These are phyloP conservation scores for Tolypocladium sp. DNA, from an alignment of 2,329 filamentous ascomycete species.

Conservation along the genomic window DNA sequence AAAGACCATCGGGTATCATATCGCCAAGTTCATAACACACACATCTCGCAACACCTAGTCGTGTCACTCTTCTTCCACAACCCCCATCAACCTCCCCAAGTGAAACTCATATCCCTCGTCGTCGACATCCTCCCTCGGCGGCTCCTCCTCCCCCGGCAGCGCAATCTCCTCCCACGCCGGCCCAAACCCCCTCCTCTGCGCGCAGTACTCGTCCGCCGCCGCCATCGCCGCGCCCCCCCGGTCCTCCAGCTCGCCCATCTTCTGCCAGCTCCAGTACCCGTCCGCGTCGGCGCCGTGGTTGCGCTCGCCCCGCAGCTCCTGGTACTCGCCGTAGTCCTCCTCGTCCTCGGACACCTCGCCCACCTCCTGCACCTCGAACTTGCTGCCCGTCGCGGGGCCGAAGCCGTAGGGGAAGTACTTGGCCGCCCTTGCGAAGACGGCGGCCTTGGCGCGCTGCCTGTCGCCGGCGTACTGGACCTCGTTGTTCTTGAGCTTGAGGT, in stretches of 20 bases:
- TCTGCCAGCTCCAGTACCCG: slow-evolving; percentile 8
- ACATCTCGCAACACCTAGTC: neutral
- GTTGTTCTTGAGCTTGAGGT: neutral
- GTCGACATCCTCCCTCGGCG: neutral
- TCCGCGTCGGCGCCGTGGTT: neutral
- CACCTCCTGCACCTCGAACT: slow-evolving; percentile 35
- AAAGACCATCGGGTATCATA: neutral
- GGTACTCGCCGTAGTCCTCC: slow-evolving; percentile 32
- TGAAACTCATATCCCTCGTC: neutral
- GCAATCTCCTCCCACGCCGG: neutral
- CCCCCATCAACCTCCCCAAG: neutral
- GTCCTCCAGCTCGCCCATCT: slow-evolving; percentile 1
- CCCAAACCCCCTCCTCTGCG: neutral
- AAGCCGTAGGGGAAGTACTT: slow-evolving; percentile 40
- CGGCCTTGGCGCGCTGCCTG: slow-evolving; percentile 23
- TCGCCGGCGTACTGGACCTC: slow-evolving; percentile 19
- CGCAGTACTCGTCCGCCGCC: neutral
- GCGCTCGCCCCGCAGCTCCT: slow-evolving; percentile 11
- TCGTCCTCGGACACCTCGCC: slow-evolving; percentile 31
- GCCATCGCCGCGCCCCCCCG: neutral
- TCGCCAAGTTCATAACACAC: neutral
- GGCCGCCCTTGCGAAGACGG: slow-evolving; percentile 21
- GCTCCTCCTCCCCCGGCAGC: neutral
- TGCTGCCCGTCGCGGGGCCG: slow-evolving; percentile 29
- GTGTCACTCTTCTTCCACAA: neutral